These are phyloP conservation scores for Leptosphaerulina australis DNA, from an alignment of 2,329 filamentous ascomycete species.

Conservation along the genomic window DNA sequence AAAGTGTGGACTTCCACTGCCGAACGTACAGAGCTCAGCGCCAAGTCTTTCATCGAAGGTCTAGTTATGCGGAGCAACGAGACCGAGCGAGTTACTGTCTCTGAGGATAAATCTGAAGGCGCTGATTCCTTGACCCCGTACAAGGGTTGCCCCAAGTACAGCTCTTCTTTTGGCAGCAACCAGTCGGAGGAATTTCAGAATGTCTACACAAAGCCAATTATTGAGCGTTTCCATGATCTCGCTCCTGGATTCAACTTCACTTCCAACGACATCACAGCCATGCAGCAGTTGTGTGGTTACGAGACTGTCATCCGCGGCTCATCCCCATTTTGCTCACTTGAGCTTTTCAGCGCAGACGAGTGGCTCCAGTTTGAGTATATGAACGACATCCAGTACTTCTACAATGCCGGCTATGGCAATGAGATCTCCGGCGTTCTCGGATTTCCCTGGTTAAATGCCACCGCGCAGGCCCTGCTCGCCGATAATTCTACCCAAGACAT, in stretches of 20 bases:
- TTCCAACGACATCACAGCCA: conserved; percentile 64
- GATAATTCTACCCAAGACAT: conserved; percentile 61
- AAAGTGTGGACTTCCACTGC: conserved; percentile 68
- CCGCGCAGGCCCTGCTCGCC: conserved; percentile 58
- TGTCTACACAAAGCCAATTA: conserved; percentile 65
- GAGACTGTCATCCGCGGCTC: conserved; percentile 68
- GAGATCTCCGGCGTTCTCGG: conserved; percentile 63
- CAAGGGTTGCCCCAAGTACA: conserved; percentile 68
- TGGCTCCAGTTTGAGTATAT: conserved; percentile 72
- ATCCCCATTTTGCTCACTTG: conserved; percentile 66
- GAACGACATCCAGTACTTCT: conserved; percentile 68
- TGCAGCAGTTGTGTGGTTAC: conserved; percentile 71
- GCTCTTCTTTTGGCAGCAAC: conserved; percentile 61
- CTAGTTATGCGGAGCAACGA: conserved; percentile 60
- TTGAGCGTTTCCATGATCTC: conserved; percentile 60
- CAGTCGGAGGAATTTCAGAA: conserved; percentile 59
- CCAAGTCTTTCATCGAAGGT: conserved; percentile 63
- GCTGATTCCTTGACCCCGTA: conserved; percentile 69
- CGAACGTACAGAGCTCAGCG: conserved; percentile 65
- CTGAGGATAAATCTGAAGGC: conserved; percentile 63
- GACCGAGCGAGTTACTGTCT: conserved; percentile 62
- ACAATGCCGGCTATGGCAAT: conserved; percentile 70
- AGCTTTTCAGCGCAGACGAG: conserved; percentile 65
- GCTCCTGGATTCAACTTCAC: conserved; percentile 68
- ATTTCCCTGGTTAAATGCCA: conserved; percentile 70